Evolutionary conservation across 2,329 filamentous ascomycete species (phyloP).

Genomic region (Aureobasidium musti): DNA sequence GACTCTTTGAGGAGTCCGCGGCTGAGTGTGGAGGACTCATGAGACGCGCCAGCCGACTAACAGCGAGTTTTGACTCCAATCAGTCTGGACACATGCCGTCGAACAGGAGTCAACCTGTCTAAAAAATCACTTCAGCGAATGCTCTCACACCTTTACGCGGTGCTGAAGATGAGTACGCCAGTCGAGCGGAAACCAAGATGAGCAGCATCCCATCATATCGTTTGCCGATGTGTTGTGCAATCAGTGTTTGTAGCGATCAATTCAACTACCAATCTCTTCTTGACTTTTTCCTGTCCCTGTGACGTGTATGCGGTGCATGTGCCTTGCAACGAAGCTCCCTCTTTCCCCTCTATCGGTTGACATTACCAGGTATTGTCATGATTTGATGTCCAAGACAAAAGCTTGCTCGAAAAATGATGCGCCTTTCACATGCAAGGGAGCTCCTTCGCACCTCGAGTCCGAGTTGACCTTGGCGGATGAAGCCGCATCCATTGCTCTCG

Average conservation of each 20-base stretch:
- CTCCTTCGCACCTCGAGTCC: not conserved
- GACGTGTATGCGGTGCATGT: not conserved
- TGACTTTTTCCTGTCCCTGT: not conserved
- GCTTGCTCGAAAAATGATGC: not conserved
- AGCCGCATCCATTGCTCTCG: slow-evolving; percentile 9
- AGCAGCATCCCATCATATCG: not conserved
- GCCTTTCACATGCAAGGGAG: slow-evolving; percentile 12
- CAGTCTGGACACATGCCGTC: not conserved
- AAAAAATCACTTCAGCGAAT: slow-evolving; percentile 26
- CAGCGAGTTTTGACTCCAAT: not conserved
- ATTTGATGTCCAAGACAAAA: not conserved
- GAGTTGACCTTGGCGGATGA: slow-evolving; percentile 13
- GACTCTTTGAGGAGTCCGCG: slow-evolving; percentile 13
- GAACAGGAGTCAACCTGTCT: slow-evolving; percentile 24
- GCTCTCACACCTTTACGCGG: slow-evolving; percentile 26
- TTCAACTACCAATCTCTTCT: not conserved
- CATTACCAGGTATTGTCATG: not conserved
- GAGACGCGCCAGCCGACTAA: not conserved
- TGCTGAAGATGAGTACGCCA: slow-evolving; percentile 26
- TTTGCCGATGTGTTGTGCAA: not conserved
- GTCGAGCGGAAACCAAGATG: slow-evolving; percentile 27
- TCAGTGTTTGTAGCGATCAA: not conserved
- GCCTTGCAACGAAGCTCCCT: not conserved
- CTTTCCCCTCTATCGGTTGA: too few species aligned
- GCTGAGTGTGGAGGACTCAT: slow-evolving; percentile 15